Evolutionary conservation across 148 eudicot species (phyloP), one percentile per base, ranked within the genome.

Genomic region (Rhododendron ovatum): DNA sequence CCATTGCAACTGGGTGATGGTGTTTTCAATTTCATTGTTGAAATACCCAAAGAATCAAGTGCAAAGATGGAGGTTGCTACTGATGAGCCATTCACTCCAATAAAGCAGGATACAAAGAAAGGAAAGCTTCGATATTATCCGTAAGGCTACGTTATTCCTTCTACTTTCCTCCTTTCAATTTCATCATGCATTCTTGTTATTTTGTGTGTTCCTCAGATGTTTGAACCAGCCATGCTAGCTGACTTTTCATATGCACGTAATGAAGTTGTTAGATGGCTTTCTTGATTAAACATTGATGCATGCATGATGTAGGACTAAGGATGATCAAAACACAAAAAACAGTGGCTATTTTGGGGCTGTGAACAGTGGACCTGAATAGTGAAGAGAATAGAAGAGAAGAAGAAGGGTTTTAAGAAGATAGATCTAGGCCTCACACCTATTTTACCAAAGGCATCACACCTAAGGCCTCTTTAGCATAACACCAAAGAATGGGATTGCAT

Each of bases 31-130:
- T 95, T 92, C 85, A 89, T 96, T 84, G 99, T 94, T 79, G 99
- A 96, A 88, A 96, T 96, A 87, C 99, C 99, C 22, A 96, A 96
- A 90, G 99, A 96, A 88, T 91, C 99, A 69, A 95, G 95, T 85
- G 98, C 99, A 63, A 96, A 96, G 90, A 96, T 96, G 98, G 98
- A 96, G 95, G 95, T 96, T 92, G 99, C 99, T 75, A 96, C 99
- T 57, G 99, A 96, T 89, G 99, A 96, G 86, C 86, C 83, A 73
- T 93, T 63, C 88, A 96, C 99, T 85, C 98, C 98, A 59, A 93
- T 96, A 85, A 95, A 95, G 88, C 99, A 96, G 89, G 99, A 96
- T 82, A 96, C 99, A 3, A 96, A 96, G 88, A 96, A 96, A 89
- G 99, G 99, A 87, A 96, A 96, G 81, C 98, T 96, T 77, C 89